phyloP scores from a whole-genome alignment of 73 alveolate species.

The Paramecium sexaurelia region DNA sequence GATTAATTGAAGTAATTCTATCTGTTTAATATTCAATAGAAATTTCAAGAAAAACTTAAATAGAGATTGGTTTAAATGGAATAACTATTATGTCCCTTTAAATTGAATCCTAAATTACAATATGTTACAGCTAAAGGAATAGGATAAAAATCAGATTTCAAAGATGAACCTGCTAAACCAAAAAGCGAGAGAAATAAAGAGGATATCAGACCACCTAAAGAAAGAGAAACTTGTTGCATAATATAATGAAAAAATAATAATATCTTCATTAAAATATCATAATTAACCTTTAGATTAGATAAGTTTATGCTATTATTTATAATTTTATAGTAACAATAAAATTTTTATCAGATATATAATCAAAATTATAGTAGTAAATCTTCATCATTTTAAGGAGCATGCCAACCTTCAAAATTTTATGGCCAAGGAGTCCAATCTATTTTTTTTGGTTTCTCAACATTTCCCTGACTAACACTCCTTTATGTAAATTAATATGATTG shows the following conservation, averaged over 20 bases:
- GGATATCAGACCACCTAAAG: conserved; percentile 15
- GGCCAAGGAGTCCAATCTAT: not conserved
- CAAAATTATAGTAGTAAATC: not conserved
- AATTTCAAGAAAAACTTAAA: not conserved
- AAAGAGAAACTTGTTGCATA: conserved; percentile 46
- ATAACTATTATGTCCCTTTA: not conserved
- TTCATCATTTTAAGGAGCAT: not conserved
- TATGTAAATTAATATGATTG: not conserved
- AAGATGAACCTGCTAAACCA: not conserved
- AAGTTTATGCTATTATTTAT: not conserved
- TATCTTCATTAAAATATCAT: not conserved
- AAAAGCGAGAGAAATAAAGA: conserved; percentile 6
- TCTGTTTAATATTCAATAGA: not conserved
- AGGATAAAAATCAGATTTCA: not conserved
- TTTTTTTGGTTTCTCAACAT: not conserved
- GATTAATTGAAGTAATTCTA: not conserved
- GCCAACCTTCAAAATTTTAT: conserved; percentile 16
- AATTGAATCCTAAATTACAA: conserved; percentile 12
- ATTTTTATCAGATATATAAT: not conserved
- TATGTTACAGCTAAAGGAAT: conserved; percentile 45
- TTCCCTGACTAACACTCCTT: not conserved
- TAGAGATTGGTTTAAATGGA: not conserved
- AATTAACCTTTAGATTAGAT: not conserved
- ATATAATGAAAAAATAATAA: conserved; percentile 14
- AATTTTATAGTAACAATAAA: not conserved